Conservation (phyloP, 768 basidiomycete species). For the Leucogyrophana mollusca region DNA sequence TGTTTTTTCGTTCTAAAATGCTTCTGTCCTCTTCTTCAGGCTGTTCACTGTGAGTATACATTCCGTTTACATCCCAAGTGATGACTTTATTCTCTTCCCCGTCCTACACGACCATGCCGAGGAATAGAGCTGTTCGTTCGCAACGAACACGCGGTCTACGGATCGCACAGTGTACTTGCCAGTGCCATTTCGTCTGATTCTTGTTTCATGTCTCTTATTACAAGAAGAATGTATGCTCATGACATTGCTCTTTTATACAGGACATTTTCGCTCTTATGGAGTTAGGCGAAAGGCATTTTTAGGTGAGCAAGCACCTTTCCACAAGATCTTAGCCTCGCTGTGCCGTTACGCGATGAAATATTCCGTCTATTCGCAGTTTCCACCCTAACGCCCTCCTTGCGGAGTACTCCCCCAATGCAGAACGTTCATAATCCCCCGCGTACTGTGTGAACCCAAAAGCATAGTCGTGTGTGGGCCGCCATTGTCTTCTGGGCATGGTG, state of each 20-base stretch:
- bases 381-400: conserved; percentile 66
- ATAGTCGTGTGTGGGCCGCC: conserved; percentile 65
- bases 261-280: no score
- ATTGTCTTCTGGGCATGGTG: conserved; percentile 37
- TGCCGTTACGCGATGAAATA: conserved; percentile 49
- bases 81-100: conserved; percentile 91
- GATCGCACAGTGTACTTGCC: conserved; percentile 79
- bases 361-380: conserved; percentile 85
- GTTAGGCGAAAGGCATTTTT: background rate
- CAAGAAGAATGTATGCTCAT: no score
- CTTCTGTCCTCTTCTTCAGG: background rate
- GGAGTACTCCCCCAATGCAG: conserved; percentile 73
- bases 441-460: conserved; percentile 68
- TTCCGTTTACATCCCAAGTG: conserved; percentile 22
- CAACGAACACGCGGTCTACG: conserved; percentile 64
- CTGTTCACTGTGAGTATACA: conserved; percentile 7
- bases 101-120: conserved; percentile 90
- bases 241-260: no score
- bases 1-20: background rate
- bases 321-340: conserved; percentile 10
- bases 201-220: conserved; percentile 6
- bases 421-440: conserved; percentile 74
- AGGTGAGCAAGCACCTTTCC: conserved; percentile 23
- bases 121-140: conserved; percentile 77
- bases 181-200: conserved; percentile 84